Evolutionary conservation across 2,329 filamentous ascomycete genomes (phyloP).

Genomic region (Plectosphaerella plurivora): DNA sequence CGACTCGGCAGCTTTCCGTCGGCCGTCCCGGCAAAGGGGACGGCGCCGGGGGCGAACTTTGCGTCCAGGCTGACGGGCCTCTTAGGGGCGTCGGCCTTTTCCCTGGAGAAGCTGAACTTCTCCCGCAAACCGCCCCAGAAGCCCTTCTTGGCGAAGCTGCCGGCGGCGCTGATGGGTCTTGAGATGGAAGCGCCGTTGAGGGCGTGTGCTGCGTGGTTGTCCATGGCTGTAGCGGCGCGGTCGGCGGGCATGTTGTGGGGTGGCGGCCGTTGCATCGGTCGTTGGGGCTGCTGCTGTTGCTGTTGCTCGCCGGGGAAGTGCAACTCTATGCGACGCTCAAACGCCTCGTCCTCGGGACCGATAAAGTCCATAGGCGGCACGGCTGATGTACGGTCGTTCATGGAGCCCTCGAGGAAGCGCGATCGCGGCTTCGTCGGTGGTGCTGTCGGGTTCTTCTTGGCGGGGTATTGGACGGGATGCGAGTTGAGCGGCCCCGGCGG

Average conservation of each 20-base stretch:
- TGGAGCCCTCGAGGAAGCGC: conserved; percentile 73
- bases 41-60: conserved; percentile 5
- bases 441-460: neutral
- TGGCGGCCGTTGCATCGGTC: neutral
- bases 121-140: conserved; percentile 24
- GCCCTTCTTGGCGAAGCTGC: conserved; percentile 15
- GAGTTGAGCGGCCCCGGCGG: conserved; percentile 10
- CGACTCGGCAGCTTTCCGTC: conserved; percentile 26
- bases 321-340: conserved; percentile 17
- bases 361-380: conserved; percentile 67
- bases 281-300: neutral
- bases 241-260: neutral
- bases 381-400: conserved; percentile 75
- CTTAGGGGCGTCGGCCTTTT: conserved; percentile 8
- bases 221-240: neutral
- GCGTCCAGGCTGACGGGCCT: conserved; percentile 13
- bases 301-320: conserved; percentile 7
- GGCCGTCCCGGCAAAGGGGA: neutral
- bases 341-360: conserved; percentile 28
- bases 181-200: conserved; percentile 2
- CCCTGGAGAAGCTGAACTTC: conserved; percentile 17
- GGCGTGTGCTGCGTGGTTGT: neutral
- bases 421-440: conserved; percentile 24
- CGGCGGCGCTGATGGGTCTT: conserved; percentile 11
- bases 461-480: conserved; percentile 7